Base-by-base conservation (phyloP, 2,329 filamentous ascomycete genomes). In the Rhynchosporium agropyri region DNA sequence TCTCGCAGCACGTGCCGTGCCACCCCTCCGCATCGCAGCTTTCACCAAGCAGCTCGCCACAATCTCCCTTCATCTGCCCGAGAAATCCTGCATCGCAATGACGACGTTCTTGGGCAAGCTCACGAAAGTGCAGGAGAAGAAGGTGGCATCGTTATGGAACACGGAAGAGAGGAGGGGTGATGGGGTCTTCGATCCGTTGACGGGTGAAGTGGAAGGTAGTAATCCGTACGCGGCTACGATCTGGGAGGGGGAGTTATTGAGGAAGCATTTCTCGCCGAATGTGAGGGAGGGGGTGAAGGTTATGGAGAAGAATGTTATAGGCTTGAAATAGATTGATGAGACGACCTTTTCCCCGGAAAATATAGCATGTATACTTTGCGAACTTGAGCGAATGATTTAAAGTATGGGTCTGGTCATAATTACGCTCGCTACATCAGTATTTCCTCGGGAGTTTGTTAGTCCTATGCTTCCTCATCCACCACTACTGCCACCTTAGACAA, bases 111-210 rank as follows among this genome's bases (percentile, higher is more conserved):
- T 98, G 49, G 85, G 85, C 58, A 89, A 93, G 70, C 85, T 98
- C 1, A 85, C 89, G 0, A 91, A 90, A 76, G 88, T 88, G 2
- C 92, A 99, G 74, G 88, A 88, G 54, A 88, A 87, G 70, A 96
- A 94, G 77, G 85, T 98, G 49, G 85, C 85, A 43, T 86, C 89
- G n/a, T 77, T 99, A 65, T 99, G 95, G 94, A 88, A 96, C 72
- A 96, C 92, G 0, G 94, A 98, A 74, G 95, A 98, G 79, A 83
- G 94, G 56, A 90, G 91, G 74, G 94, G 94, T 6, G 94, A 98
- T 74, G 95, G 95, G 2, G 85, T 89, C 0, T 98, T 91, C 72
- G 89, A 93, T 76, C 82, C 92, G 0, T 76, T 89, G 49, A 86
- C 87, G 50, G 82, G 83, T 33, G 90, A 89, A 67, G 84, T 96